Base-by-base conservation (phyloP, 345 rosid species). In the Aegle marmelos region DNA sequence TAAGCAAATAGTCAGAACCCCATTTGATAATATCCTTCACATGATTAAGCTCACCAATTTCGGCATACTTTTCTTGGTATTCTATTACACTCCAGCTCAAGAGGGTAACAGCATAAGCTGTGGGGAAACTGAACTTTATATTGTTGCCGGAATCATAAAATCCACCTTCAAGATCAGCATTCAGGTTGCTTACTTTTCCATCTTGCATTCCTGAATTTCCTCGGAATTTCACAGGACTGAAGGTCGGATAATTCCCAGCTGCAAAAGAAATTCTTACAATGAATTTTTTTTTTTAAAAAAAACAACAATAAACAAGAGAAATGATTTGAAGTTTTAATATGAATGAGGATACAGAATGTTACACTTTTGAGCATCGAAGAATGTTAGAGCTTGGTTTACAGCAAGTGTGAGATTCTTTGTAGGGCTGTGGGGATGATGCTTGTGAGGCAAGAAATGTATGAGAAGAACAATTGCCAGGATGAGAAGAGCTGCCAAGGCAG, bases 301-400 rank as follows among this genome's bases (percentile, higher is more conserved):
- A 39, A 19, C 11, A 30, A 68, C 3, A 8, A 30, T 41, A 14
- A 25, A 34, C 28, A 60, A 72, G 22, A 45, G 33, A 34, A 30
- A 28, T 53, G 62, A 59, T 62, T 17, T 25, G 17, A 22, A 8
- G 54, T 14, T 16, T 14, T 14, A 25, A 8, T 41, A 62, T 5
- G 19, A 41, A 61, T 4, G 27, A n/a, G 6, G 36, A 61, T 8
- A 25, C 13, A 37, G 72, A 68, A 9, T 22, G 27, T 76, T 84
- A 91, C 92, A 91, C 74, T 87, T 88, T 73, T 89, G 95, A 22
- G 90, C 92, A 81, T 89, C 92, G 33, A 89, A 91, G 78, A 91
- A 91, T 22, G 79, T 83, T 27, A 91, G 83, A 62, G 93, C 89
- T 67, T 81, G 93, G 61, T 74, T 87, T 58, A 89, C 60, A 21